Evolutionary conservation across 179 eudicot species (phyloP), one percentile per base, ranked within the genome.

Genomic region (Dionaea muscipula): DNA sequence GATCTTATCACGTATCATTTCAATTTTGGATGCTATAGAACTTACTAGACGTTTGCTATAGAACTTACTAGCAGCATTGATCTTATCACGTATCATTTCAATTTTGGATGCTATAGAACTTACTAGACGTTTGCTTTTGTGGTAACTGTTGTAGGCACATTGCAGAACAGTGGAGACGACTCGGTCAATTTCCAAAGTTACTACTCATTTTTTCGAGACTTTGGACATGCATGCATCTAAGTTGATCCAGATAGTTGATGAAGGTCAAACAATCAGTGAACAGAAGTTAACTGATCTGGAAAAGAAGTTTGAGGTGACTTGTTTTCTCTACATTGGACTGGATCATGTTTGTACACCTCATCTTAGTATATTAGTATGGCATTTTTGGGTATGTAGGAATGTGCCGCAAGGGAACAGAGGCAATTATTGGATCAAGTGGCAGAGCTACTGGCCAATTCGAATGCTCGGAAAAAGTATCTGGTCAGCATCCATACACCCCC

Each of bases 221-320:
- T 58, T 87, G 62, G 94, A 79, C 43, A 53, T 52, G 47, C 98
- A 86, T 70, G 87, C 85, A 41, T 80, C 85, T 24, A 77, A 82
- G 47, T 72, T 91, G 69, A 78, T 75, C 36, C 62, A 73, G 43
- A 79, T 91, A 47, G 83, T 81, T 31, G 84, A 86, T 55, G 86
- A 82, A 67, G 75, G 83, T 41, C 91, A 91, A 51, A 74, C 67
- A 35, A 72, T 60, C 51, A 81, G 77, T 64, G 83, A 86, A 48
- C 77, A 77, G 59, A 83, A 84, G 58, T 66, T 87, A 24, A 72
- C 78, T 26, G 86, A 84, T 48, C 72, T 91, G 50, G 88, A 87
- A 70, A 75, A 79, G 71, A 80, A 84, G 55, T 78, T 81, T 68
- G 86, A 84, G 85, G 95, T 84, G 50, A 62, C 54, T 37, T 38